Percentiles rank a stretch among this genome's conserved stretches.
These are phyloP conservation scores for Salvia miltiorrhiza DNA, from an alignment of 257 asterid genomes.

Conservation along the genomic window DNA sequence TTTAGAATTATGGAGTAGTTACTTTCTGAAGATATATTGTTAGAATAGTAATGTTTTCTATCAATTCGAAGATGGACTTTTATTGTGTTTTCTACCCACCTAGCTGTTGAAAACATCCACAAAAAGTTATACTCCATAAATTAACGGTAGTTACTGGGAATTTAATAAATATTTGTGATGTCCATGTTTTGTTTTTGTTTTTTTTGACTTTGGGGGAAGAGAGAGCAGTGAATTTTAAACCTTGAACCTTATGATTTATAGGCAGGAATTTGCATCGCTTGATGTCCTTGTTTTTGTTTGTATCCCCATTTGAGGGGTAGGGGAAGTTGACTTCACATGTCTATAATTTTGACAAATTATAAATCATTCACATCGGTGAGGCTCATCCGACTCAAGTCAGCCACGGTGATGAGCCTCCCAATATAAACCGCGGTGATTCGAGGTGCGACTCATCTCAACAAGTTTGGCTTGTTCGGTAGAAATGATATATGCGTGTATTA, in stretches of 20 bases:
- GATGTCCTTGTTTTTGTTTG: slow-evolving; percentile 3
- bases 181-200: too few species aligned
- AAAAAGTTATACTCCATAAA: not conserved
- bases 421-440: too few species aligned
- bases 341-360: not conserved
- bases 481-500: too few species aligned
- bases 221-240: too few species aligned
- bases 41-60: not conserved
- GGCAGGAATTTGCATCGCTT: too few species aligned
- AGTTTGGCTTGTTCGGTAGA: too few species aligned
- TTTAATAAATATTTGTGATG: not conserved
- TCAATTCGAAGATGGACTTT: slow-evolving; percentile 9
- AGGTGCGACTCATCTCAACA: too few species aligned
- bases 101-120: not conserved
- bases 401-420: too few species aligned
- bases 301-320: not conserved
- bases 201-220: too few species aligned
- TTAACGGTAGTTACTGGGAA: not conserved
- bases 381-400: too few species aligned
- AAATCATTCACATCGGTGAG: too few species aligned
- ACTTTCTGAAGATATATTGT: not conserved
- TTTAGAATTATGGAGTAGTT: not conserved
- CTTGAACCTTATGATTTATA: too few species aligned
- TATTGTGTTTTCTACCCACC: slow-evolving; percentile 12
- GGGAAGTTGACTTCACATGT: slow-evolving; percentile 10